phyloP scores from a whole-genome alignment of 768 basidiomycete species.

The Suillus luteus region DNA sequence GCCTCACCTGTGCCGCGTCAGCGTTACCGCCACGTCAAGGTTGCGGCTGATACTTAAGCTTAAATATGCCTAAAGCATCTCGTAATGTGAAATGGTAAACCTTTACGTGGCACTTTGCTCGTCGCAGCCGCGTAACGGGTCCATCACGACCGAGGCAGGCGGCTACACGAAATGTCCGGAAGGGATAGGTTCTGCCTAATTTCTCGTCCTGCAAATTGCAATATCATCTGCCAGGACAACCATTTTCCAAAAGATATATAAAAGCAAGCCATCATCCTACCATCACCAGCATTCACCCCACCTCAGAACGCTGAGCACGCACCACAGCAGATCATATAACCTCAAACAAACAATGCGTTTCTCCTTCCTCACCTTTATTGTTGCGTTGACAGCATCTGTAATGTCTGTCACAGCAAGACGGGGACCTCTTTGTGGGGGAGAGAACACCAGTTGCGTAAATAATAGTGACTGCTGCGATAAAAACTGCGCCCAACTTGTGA shows the following conservation, averaged over 20 bases:
- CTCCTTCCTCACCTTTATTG: not conserved
- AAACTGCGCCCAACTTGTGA: too few species aligned
- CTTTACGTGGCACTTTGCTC: too few species aligned
- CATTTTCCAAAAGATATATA: not conserved
- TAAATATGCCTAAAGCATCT: too few species aligned
- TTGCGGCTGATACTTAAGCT: too few species aligned
- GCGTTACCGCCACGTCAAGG: too few species aligned
- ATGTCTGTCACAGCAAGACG: not conserved
- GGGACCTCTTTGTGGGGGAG: not conserved
- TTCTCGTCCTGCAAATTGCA: not conserved
- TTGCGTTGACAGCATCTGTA: slow-evolving; percentile 1
- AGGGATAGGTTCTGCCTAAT: too few species aligned
- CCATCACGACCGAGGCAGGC: too few species aligned
- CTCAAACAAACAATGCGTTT: not conserved
- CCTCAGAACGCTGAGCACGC: not conserved
- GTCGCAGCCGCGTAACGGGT: too few species aligned
- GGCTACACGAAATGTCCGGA: not conserved
- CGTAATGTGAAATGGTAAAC: too few species aligned
- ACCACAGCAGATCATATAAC: not conserved
- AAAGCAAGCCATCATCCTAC: not conserved
- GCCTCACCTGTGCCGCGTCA: too few species aligned
- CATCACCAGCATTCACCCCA: not conserved
- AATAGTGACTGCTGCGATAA: not conserved
- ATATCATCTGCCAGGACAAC: not conserved
- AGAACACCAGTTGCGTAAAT: not conserved